Base-by-base conservation (phyloP, 2,329 filamentous ascomycete genomes). In the Pyrenophora graminea region DNA sequence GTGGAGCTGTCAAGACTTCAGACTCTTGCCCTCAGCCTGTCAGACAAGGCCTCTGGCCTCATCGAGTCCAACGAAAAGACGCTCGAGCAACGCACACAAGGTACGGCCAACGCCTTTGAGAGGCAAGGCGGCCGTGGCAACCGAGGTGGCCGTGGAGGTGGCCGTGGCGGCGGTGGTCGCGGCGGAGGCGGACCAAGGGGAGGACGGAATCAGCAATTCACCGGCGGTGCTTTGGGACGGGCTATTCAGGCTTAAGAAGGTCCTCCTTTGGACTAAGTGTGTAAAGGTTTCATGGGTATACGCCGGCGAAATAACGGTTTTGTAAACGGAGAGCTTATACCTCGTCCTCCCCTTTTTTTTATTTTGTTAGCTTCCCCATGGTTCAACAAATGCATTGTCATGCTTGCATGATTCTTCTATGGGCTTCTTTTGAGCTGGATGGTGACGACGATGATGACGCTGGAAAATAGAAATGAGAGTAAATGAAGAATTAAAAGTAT, bases 61-160 rank as follows among this genome's bases (percentile, higher is more conserved):
- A 96, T 97, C 71, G 95, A 99, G 82, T 87, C 87, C 65, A 99
- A 99, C 79, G 94, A 99, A 82, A 88, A 95, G 75, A 96, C 93
- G 19, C 83, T 99, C 64, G 94, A 99, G 82, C 92, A 97, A 75
- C 86, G 94, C 72, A 97, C 95, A 64, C 91, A 97, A 75, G 94
- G 94, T 66, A 96, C 92, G 63, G 87, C 90, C 52, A 96, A 96
- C 70, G 93, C 91, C 23, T 97, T 97, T 77, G 92, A 97, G 81
- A 82, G 93, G 74, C 91, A 96, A 79, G 89, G 90, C 61, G 90
- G 89, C 50, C 84, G 88, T 59, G 89, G 90, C 60, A 90, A 89
- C 50, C 84, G 88, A 58, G 85, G 88, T 40, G 89, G 84, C 58
- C 67, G 77, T 32, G 67, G 74, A 30, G 69, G 76, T 37, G 78